Evolutionary conservation across 768 basidiomycete species (phyloP), one percentile per base, ranked within the genome.

Genomic region (Lanmaoa rubissima): DNA sequence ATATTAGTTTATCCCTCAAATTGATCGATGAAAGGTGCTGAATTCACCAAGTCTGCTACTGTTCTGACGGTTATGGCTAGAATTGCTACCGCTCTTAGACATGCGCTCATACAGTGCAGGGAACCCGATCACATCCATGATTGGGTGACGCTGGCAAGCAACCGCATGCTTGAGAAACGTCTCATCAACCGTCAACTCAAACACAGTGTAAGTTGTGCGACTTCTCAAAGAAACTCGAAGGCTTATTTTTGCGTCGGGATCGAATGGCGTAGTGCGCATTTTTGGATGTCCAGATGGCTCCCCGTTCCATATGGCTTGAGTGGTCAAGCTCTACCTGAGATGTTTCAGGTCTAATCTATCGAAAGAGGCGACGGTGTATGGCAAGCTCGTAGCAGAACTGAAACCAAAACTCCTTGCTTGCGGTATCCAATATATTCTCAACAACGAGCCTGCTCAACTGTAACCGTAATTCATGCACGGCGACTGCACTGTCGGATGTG

Each of bases 271-370:
- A 39, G 55, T 31, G 57, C 53, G 13, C 54, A 67, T n/a, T 67
- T 24, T 67, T 38, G 66, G 66, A 14, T 61, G 48, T 54, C 53
- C 59, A 4, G 57, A 67, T 32, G 49, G 55, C 16, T 59, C 65
- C 11, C 58, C 54, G 43, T 66, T 64, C 32, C 52, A 59, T 24
- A 61, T 67, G 6, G 13, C 21, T 26, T 62, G 65, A 34, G 36
- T 57, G 17, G 35, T 31, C 24, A 71, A 61, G 26, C 51, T 45
- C 24, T 69, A 66, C 43, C 17, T 69, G 9, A 57, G 69, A 32
- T 58, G 62, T n/a, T 70, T 68, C 45, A 56, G 48, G 47, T 64
- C 68, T 17, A 69, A 69, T 38, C 59, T 68, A 13, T 24, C 51
- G 32, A 66, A 63, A 34, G 59, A 21, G 57, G 58, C 3, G 67